phyloP scores from a whole-genome alignment of 2,329 filamentous ascomycete genomes.

The Hypoxylon sp. region DNA sequence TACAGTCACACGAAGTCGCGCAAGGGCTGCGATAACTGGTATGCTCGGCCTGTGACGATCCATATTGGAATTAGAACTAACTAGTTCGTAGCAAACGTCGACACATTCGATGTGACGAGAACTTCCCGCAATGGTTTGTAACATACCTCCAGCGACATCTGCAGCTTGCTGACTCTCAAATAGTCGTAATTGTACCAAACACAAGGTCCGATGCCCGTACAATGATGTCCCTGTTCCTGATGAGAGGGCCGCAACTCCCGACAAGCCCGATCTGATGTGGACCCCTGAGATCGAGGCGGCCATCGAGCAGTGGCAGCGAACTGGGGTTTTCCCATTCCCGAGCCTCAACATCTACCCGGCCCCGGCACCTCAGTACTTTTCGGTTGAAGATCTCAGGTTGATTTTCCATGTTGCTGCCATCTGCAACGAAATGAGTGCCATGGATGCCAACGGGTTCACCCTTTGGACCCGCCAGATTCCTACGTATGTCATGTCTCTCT shows the following conservation, averaged over 20 bases:
- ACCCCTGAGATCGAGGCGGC: conserved; percentile 86
- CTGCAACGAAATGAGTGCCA: conserved; percentile 83
- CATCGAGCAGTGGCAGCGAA: conserved; percentile 86
- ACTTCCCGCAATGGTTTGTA: conserved; percentile 93
- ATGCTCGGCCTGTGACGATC: conserved; percentile 50
- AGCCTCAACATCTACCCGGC: conserved; percentile 83
- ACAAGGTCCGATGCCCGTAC: conserved; percentile 98
- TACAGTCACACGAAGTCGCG: conserved; percentile 96
- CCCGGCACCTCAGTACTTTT: conserved; percentile 79
- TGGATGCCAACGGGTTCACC: conserved; percentile 86
- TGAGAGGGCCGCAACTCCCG: conserved; percentile 71
- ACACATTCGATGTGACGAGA: conserved; percentile 98
- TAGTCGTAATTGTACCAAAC: conserved; percentile 98
- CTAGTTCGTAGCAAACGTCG: conserved; percentile 77
- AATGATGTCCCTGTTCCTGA: conserved; percentile 85
- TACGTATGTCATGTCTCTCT: conserved; percentile 72
- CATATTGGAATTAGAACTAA: conserved; percentile 33
- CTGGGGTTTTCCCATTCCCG: conserved; percentile 87
- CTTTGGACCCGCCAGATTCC: conserved; percentile 95
- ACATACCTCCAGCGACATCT: conserved; percentile 36
- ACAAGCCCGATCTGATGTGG: conserved; percentile 82
- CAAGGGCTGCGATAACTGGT: conserved; percentile 97
- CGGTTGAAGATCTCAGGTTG: conserved; percentile 84
- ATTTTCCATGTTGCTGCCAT: conserved; percentile 92
- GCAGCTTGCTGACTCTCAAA: conserved; percentile 27